Evolutionary conservation across 371 early-diverging fungal genomes (phyloP), one percentile per base, ranked within the genome.

Genomic region (Syncephalastrum racemosum): DNA sequence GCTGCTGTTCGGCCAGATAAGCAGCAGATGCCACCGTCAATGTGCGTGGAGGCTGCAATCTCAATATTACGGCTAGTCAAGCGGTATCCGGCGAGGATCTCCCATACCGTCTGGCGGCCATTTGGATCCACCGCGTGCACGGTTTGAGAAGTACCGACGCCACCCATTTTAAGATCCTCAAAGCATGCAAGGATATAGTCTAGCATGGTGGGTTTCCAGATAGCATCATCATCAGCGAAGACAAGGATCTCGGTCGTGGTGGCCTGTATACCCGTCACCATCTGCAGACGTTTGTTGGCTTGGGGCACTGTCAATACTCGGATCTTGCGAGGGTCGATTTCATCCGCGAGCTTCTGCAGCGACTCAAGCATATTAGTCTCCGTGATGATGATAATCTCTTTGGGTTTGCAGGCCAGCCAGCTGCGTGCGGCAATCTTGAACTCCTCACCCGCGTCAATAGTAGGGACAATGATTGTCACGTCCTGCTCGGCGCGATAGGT

Each of bases 141-240:
- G 1, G 75, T 82, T 59, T 88, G 88, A n/a, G 77, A 70, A 1
- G 87, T 88, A 6, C 87, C 86, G 4, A 88, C 87, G 14, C 86
- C 88, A 19, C 88, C 88, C 84, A 88, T 85, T 61, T 81, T 75
- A 47, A 76, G 72, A 58, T 88, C 85, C 58, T 88, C 88, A 67
- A 88, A 88, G 42, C 86, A 86, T 3, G 86, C 86, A 42, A 88
- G 68, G 53, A 85, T 79, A 59, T 83, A 88, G 39, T 77, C 75
- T 8, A 86, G 68, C 68, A 77, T 72, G n/a, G 80, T 80, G 0
- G 80, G 78, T 4, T 72, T 72, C 86, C 88, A 88, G 50, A 86
- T 76, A n/a, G 84, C 88, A 53, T 85, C 87, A 49, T 88, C 88
- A 53, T 88, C 86, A n/a, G 84, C 85, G 68, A 87, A 87, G 13